These are phyloP conservation scores for Fusarium sp. DNA, from an alignment of 2,329 filamentous ascomycete genomes.

Conservation along the genomic window DNA sequence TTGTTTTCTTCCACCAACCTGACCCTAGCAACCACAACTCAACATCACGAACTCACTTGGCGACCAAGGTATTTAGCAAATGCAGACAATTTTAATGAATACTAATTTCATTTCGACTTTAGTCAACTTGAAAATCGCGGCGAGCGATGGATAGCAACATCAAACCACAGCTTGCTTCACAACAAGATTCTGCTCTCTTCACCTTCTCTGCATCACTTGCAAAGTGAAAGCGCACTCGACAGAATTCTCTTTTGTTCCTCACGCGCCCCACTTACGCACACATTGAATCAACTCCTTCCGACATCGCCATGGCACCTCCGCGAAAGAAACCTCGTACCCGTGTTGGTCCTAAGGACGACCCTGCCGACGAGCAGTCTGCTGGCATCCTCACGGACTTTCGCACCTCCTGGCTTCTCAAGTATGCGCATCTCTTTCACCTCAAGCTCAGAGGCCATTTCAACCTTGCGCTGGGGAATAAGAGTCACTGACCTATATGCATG, in stretches of 20 bases:
- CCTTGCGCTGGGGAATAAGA: not conserved
- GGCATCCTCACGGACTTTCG: constrained; percentile 45
- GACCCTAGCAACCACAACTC: not conserved
- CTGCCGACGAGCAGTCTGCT: constrained; percentile 34
- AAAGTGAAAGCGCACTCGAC: not conserved
- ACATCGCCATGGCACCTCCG: constrained; percentile 23
- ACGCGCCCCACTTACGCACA: not conserved
- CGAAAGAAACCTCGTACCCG: constrained; percentile 33
- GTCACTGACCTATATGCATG: constrained; percentile 4
- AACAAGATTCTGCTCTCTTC: not conserved
- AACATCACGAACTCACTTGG: not conserved
- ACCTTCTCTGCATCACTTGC: not conserved
- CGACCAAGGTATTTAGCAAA: not conserved
- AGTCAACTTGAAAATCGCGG: not conserved
- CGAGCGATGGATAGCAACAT: not conserved
- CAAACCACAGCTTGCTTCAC: not conserved
- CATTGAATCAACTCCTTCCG: not conserved
- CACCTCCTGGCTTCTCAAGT: constrained; percentile 50
- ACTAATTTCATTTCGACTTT: not conserved
- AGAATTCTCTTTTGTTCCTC: not conserved
- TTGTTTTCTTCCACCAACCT: not conserved
- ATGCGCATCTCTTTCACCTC: constrained; percentile 19
- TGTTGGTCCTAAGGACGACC: constrained; percentile 21
- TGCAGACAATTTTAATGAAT: not conserved
- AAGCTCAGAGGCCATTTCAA: not conserved